Base-by-base conservation (phyloP, 1,284 basidiomycete species). In the Cryptococcus sp. region DNA sequence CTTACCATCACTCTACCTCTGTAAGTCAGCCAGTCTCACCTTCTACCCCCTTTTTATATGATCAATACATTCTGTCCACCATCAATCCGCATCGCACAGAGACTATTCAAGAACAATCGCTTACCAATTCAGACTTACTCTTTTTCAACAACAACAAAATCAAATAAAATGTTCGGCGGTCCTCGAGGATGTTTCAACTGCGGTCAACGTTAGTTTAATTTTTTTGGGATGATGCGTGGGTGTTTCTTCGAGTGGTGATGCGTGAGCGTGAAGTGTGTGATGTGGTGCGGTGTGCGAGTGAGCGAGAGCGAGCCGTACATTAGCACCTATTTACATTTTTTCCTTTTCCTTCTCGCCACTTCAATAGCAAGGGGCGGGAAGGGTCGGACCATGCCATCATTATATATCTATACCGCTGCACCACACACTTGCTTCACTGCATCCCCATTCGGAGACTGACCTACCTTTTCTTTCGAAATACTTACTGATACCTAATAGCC, bases 111-210 rank as follows among this genome's bases (percentile, higher is more conserved):
- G 28, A 28, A 28, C 11, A 28, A 28, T 28, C 28, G 28, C 28
- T 28, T 28, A 28, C 28, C 28, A 28, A 28, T 28, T 11, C 28
- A 28, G 28, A 28, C 28, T 28, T 28, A 28, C 28, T 11, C 28
- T 28, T 28, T 28, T 28, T 50, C 48, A 32, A 53, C 42, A 57
- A 44, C 56, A 60, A 57, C 22, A 50, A 39, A 16, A 39, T 39
- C 46, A 48, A 48, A 53, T 54, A 62, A 52, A 60, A 69, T 70
- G 67, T 70, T 64, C 67, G 67, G 68, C 49, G 60, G 66, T 59
- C 61, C 63, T 50, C 64, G 64, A 54, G 70, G 69, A 60, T 74
- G 72, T 61, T 74, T 74, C 68, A 74, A 74, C 67, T 74, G 72
- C 63, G 72, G 72, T 58, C 61, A 62, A 55, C 66, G 72, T 72